Evolutionary conservation across 2,329 filamentous ascomycete genomes (phyloP), one percentile per base, ranked within the genome.

Genomic region (Stachybotrys echinatus): DNA sequence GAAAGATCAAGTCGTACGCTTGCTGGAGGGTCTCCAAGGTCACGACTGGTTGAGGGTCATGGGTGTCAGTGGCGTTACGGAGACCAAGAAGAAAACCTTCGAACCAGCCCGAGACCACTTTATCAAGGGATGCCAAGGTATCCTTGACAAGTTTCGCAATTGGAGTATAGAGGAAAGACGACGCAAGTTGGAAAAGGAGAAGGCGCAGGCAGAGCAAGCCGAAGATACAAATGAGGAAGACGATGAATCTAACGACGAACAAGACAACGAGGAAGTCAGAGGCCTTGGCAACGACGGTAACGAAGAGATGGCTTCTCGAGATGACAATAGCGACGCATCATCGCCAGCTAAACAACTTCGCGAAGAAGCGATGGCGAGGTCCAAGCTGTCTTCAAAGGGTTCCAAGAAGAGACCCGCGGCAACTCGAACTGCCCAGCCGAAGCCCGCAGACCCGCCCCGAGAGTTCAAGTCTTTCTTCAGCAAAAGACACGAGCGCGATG

Each of bases 91-190:
- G 69, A 94, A 88, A 66, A 81, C 86, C 23, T 96, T 90, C 67
- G 90, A 96, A 67, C 84, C 87, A 3, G 94, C 94, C 53, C 82
- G 94, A 23, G 79, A 85, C 52, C 85, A 92, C 65, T 95, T 96
- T 64, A 87, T 96, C 59, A 80, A 78, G 50, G 90, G 95, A 53
- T 92, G 95, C 51, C 79, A 89, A 54, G 79, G 79, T 0, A 85
- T 97, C 23, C 77, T 97, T 19, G 84, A 89, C 54, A 97, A 96
- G 65, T 97, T 96, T 65, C 81, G 84, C 47, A 75, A 81, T 49
- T 97, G 92, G 92, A 91, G 85, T 54, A 80, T 92, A 53, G 89
- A 95, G 64, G 94, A 99, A 67, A 95, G 92, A 72, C 82, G 87
- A 42, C 76, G 89, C 52, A 90, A 90, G 67, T 71, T 83, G 3